Base-by-base conservation (phyloP, 768 basidiomycete genomes). In the Naganishia onofrii region DNA sequence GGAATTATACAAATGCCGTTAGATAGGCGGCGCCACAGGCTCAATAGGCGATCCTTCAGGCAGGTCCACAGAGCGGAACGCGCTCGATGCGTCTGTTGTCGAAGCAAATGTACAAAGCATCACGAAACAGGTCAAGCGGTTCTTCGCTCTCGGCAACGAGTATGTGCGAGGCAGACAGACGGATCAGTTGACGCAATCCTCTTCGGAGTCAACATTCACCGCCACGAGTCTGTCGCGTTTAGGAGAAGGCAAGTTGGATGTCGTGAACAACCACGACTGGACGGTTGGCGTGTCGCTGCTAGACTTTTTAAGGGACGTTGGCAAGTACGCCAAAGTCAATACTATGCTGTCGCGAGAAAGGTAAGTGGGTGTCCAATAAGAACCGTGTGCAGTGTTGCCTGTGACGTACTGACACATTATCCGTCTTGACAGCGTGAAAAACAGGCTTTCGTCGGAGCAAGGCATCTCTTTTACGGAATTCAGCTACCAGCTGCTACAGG, bases 401-500 rank as follows among this genome's bases (percentile, higher is more conserved):
- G 58, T 36, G 7, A 31, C 58, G 21, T 38, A 44, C 28, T 28
- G 8, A 26, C 38, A 26, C 38, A 34, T 46, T 4, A 55, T 13
- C 44, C 17, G 5, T 23, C 31, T 46, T 19, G 10, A 71, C 66
- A 96, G 94, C 74, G 93, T 96, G 44, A 89, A 89, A 70, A 86
- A 87, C 32, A 89, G 95, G 31, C 84, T 97, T 66, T 82, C 84
- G 7, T 88, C 91, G 0, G 87, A 89, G 71, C 86, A 76, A 34
- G 95, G 95, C 54, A 89, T 98, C 71, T 96, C 94, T n/a, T 99
- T 95, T 83, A 93, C 94, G 23, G 96, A 99, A 79, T 98, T 99
- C 82, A 88, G 91, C 3, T 99, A 99, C 80, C 96, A 99, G 77
- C 87, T 99, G 28, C 85, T 99, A 31, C 96, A 99, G 82, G 96